Evolutionary conservation across 306 rosid species (phyloP).

Genomic region (Potentilla sterilis): DNA sequence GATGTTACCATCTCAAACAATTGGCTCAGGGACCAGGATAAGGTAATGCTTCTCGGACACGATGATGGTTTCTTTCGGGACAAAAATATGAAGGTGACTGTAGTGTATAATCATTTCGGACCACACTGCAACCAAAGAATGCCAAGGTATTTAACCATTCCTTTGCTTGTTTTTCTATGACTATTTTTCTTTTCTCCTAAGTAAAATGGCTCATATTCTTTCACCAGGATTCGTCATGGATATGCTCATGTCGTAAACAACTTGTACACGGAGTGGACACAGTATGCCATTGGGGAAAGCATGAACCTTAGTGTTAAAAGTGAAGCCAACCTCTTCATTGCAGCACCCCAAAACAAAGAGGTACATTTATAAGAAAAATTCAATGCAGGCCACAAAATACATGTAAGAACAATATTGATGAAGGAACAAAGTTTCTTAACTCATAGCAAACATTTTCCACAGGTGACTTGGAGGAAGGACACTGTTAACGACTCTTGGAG

Average conservation of each 20-base stretch:
- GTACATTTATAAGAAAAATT: neutral
- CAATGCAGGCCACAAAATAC: neutral
- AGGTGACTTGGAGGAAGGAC: conserved; percentile 18
- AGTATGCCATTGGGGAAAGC: conserved; percentile 39
- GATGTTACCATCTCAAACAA: conserved; percentile 44
- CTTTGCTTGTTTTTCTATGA: neutral
- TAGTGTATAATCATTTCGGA: conserved; percentile 47
- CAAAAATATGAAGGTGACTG: conserved; percentile 40
- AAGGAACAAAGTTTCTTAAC: neutral
- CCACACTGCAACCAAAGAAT: conserved; percentile 49
- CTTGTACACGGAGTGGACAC: conserved; percentile 34
- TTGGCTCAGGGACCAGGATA: conserved; percentile 47
- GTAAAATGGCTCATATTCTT: neutral
- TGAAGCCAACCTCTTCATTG: conserved; percentile 40
- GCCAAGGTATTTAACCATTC: conserved; percentile 32
- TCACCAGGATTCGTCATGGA: conserved; percentile 34
- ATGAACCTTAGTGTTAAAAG: conserved; percentile 37
- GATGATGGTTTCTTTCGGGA: conserved; percentile 38
- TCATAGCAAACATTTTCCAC: neutral
- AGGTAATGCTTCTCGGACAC: conserved; percentile 49
- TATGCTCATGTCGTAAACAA: conserved; percentile 47
- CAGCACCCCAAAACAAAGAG: conserved; percentile 31
- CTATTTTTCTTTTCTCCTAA: neutral
- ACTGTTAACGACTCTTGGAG: conserved; percentile 12
- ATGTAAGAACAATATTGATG: neutral